Percentiles rank a stretch among this genome's conserved stretches.
Conservation (phyloP, 2,329 filamentous ascomycete genomes). For the Dactylonectria estremocensis region DNA sequence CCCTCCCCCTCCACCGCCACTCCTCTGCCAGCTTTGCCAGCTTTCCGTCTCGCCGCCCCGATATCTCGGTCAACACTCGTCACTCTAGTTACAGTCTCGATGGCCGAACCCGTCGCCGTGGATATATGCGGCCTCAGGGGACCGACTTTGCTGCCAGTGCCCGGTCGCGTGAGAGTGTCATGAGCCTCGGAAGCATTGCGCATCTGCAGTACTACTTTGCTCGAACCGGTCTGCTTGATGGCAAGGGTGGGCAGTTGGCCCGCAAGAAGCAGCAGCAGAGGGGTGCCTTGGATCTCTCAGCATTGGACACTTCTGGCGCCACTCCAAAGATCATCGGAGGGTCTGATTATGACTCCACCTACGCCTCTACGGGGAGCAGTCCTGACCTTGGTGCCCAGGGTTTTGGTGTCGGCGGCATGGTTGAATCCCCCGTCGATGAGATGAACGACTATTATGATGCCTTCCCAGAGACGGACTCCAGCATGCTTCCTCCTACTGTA, state of each 20-base stretch:
- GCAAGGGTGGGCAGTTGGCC: slow-evolving; percentile 89
- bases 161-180: slow-evolving; percentile 90
- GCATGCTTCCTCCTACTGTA: slow-evolving; percentile 95
- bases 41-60: slow-evolving; percentile 63
- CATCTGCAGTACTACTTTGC: slow-evolving; percentile 99
- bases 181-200: slow-evolving; percentile 96
- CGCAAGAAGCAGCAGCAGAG: slow-evolving; percentile 77
- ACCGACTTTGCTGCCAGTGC: slow-evolving; percentile 94
- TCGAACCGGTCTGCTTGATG: slow-evolving; percentile 91
- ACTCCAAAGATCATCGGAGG: slow-evolving; percentile 58
- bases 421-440: slow-evolving; percentile 66
- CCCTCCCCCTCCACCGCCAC: slow-evolving; percentile 69
- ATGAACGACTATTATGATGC: slow-evolving; percentile 67
- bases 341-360: slow-evolving; percentile 72
- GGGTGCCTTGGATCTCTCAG: slow-evolving; percentile 71
- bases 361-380: slow-evolving; percentile 72
- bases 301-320: slow-evolving; percentile 57
- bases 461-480: slow-evolving; percentile 76
- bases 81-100: slow-evolving; percentile 64
- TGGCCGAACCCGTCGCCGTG: slow-evolving; percentile 72
- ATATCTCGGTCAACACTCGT: slow-evolving; percentile 57
- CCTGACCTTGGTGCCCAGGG: slow-evolving; percentile 65
- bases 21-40: slow-evolving; percentile 76
- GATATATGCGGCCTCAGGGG: slow-evolving; percentile 89
- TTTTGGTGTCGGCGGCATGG: slow-evolving; percentile 56